phyloP scores from a whole-genome alignment of 768 basidiomycete genomes.

The Suillus subalutaceus region DNA sequence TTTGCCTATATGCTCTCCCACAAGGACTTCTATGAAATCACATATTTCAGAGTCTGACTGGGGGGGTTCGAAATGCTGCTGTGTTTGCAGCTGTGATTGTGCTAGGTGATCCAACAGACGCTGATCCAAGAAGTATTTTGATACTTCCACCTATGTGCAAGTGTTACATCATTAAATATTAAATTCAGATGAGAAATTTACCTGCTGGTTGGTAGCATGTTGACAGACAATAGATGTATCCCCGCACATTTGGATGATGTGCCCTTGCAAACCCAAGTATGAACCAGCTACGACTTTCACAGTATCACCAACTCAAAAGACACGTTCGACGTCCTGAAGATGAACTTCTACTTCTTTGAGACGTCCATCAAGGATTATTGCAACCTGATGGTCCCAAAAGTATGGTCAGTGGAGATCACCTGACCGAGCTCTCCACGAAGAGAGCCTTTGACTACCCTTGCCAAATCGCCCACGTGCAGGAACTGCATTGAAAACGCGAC shows the following conservation, averaged over 20 bases:
- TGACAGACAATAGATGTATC: not conserved
- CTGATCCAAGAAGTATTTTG: not conserved
- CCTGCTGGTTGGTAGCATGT: not conserved
- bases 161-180: too few species aligned
- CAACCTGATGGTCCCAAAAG: not conserved
- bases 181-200: too few species aligned
- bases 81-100: not conserved
- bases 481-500: too few species aligned
- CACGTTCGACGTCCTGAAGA: not conserved
- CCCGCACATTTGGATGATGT: not conserved
- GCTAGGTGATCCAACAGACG: not conserved
- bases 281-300: not conserved
- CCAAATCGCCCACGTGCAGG: too few species aligned
- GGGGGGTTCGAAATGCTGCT: not conserved
- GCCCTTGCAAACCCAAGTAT: not conserved
- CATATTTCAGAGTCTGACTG: not conserved
- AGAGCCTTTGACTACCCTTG: too few species aligned
- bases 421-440: not conserved
- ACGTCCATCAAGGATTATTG: not conserved
- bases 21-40: not conserved
- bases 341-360: not conserved
- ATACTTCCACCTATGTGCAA: not conserved
- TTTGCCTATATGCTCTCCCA: not conserved
- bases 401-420: not conserved
- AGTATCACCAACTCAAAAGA: not conserved